Conservation (phyloP, 2,329 filamentous ascomycete species). For the Pseudocercospora eumusae region DNA sequence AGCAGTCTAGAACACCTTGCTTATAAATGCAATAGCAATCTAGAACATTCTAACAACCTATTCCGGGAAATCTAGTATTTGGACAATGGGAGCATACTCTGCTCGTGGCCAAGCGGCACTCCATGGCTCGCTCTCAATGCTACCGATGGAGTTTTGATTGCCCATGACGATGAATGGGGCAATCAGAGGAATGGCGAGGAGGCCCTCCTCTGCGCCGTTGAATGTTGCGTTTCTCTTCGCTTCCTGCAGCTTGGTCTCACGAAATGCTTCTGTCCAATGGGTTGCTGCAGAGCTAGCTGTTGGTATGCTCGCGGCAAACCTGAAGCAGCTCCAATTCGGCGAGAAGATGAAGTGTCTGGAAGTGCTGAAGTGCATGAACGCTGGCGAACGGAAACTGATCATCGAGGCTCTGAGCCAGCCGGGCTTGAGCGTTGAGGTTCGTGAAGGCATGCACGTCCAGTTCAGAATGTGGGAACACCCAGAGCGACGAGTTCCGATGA, state of each 20-base stretch:
- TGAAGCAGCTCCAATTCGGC: not conserved
- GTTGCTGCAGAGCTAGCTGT: not conserved
- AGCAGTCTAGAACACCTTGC: no score
- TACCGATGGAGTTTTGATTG: no score
- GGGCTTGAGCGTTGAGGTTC: no score
- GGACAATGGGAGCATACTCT: no score
- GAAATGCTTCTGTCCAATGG: conserved; percentile 1
- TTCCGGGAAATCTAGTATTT: no score
- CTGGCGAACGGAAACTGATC: not conserved
- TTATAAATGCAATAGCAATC: no score
- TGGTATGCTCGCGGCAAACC: not conserved
- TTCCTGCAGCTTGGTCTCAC: not conserved
- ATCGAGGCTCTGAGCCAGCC: not conserved
- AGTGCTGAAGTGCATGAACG: not conserved
- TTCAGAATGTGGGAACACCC: no score
- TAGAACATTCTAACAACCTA: no score
- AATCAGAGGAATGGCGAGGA: not conserved
- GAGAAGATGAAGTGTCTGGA: not conserved
- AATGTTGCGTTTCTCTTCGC: not conserved
- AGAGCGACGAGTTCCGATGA: no score
- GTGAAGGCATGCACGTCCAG: no score
- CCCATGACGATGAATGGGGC: not conserved
- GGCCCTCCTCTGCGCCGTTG: not conserved
- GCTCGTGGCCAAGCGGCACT: no score
- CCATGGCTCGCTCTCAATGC: no score